Percentiles rank a stretch among this genome's conserved stretches.
Evolutionary conservation across 768 basidiomycete species (phyloP).

Genomic region (Xerocomellus intermedius): DNA sequence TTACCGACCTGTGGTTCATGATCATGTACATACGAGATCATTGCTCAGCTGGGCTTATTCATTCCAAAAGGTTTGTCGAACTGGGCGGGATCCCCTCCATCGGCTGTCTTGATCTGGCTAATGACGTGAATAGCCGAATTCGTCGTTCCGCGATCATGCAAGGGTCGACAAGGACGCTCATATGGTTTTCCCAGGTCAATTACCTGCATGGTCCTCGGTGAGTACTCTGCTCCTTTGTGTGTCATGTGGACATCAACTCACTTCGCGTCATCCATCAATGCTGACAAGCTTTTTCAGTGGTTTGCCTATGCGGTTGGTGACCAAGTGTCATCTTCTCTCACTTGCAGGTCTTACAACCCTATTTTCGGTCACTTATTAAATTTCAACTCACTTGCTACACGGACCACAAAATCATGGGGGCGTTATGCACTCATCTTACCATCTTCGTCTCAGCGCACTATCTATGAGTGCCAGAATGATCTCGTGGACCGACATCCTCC

Average conservation of each 20-base stretch:
- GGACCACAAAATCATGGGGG: neutral
- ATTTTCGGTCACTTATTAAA: neutral
- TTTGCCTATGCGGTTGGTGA: neutral
- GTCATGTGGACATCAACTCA: neutral
- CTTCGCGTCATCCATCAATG: neutral
- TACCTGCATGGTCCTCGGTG: neutral
- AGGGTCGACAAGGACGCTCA: no score
- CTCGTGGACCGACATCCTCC: neutral
- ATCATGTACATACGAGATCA: no score
- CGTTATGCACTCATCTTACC: neutral
- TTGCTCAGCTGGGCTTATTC: neutral
- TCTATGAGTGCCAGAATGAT: neutral
- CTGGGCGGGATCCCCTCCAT: neutral
- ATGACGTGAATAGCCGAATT: neutral
- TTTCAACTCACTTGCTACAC: neutral
- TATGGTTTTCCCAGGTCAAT: no score
- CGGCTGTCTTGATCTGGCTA: neutral
- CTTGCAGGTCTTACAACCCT: neutral
- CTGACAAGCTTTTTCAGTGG: neutral
- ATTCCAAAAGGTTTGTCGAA: neutral
- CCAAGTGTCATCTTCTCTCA: neutral
- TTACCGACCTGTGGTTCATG: no score
- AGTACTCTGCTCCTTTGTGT: no score
- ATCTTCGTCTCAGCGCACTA: neutral
- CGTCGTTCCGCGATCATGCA: neutral